A percentile compares a stretch with the other conserved stretches of the same genome.
Evolutionary conservation across 208 protist species (phyloP).

Genomic region (Phytomonas sp.): DNA sequence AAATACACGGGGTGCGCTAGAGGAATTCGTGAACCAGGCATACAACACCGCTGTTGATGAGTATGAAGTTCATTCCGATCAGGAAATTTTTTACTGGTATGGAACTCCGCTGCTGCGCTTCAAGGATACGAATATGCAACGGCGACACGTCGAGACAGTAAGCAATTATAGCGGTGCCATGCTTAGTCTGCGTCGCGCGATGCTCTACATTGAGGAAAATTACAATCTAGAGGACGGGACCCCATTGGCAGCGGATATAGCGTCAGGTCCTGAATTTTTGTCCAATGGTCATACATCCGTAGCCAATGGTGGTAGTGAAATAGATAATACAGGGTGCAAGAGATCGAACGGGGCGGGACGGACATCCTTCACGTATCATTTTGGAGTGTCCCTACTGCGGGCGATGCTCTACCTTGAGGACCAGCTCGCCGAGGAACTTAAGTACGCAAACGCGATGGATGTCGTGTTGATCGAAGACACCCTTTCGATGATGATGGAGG

Average conservation of each 20-base stretch:
- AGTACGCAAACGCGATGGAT: conserved; percentile 50
- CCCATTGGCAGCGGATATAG: conserved; percentile 26
- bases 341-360: conserved; percentile 8
- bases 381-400: conserved; percentile 60
- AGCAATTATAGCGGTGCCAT: conserved; percentile 58
- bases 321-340: no score
- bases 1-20: neutral
- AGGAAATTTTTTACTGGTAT: conserved; percentile 70
- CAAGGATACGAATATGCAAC: conserved; percentile 23
- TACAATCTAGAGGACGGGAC: conserved; percentile 62
- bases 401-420: conserved; percentile 58
- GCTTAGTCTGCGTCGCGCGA: conserved; percentile 64
- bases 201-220: conserved; percentile 82
- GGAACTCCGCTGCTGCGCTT: conserved; percentile 57
- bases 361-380: conserved; percentile 49
- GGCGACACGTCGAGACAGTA: conserved; percentile 26
- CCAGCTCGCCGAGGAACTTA: conserved; percentile 53
- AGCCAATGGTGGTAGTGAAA: no score
- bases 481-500: conserved; percentile 86
- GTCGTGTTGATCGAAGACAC: conserved; percentile 82
- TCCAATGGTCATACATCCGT: no score
- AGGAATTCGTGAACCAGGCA: conserved; percentile 1
- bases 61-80: conserved; percentile 13
- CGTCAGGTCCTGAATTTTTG: conserved; percentile 9
- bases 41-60: conserved; percentile 6